Evolutionary conservation across 2,329 filamentous ascomycete genomes (phyloP).

Genomic region (Delphinella strobiligena): DNA sequence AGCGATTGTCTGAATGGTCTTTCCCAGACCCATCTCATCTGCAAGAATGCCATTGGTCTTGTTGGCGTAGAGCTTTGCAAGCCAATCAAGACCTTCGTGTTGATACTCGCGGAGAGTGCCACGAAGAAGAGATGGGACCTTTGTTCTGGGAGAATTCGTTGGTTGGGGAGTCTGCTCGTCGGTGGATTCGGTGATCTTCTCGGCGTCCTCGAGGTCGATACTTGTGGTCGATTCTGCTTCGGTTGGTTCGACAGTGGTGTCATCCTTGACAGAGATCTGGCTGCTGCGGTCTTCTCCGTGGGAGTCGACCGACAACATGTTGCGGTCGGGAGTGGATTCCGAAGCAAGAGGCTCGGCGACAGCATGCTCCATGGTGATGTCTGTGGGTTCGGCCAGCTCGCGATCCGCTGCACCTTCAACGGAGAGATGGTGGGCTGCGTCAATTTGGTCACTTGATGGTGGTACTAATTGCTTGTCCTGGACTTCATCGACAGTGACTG

Average conservation of each 20-base stretch:
- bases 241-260: slow-evolving; percentile 9
- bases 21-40: slow-evolving; percentile 96
- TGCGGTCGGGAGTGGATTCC: slow-evolving; percentile 3
- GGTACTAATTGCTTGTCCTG: background rate
- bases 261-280: slow-evolving; percentile 10
- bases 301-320: slow-evolving; percentile 7
- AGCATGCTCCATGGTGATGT: background rate
- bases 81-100: slow-evolving; percentile 93
- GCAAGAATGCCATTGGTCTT: slow-evolving; percentile 92
- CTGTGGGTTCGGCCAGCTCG: background rate
- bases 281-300: slow-evolving; percentile 10
- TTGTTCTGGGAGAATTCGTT: slow-evolving; percentile 13
- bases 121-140: slow-evolving; percentile 62
- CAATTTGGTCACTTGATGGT: background rate
- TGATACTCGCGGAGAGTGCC: slow-evolving; percentile 92
- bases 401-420: background rate
- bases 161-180: slow-evolving; percentile 10
- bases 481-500: background rate
- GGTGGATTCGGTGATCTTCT: slow-evolving; percentile 8
- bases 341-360: background rate
- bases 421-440: background rate
- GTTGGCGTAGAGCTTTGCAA: slow-evolving; percentile 82
- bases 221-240: slow-evolving; percentile 12
- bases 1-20: slow-evolving; percentile 96
- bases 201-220: slow-evolving; percentile 8